phyloP scores from a whole-genome alignment of 306 rosid genomes.

The Fagus crenata region DNA sequence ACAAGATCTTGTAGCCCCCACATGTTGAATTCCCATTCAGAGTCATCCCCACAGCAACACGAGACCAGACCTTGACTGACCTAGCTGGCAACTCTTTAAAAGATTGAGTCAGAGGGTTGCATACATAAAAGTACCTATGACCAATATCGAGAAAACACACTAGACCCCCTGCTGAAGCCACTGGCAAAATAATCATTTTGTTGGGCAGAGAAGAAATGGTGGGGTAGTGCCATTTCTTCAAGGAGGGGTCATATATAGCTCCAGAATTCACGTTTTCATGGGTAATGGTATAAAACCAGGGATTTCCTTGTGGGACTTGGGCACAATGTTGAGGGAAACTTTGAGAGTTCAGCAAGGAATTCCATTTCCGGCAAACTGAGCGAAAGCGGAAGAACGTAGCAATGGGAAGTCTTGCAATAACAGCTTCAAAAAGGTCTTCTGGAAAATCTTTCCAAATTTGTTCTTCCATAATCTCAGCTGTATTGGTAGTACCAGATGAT shows the following conservation, averaged over 20 bases:
- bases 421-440: slow-evolving; percentile 78
- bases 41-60: slow-evolving; percentile 80
- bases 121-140: slow-evolving; percentile 70
- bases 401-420: slow-evolving; percentile 83
- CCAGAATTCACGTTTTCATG: slow-evolving; percentile 72
- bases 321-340: slow-evolving; percentile 69
- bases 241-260: slow-evolving; percentile 85
- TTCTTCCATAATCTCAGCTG: slow-evolving; percentile 66
- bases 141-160: slow-evolving; percentile 76
- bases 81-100: slow-evolving; percentile 83
- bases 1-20: slow-evolving; percentile 75
- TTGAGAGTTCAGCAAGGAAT: slow-evolving; percentile 70
- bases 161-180: slow-evolving; percentile 94
- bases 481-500: slow-evolving; percentile 41
- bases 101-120: slow-evolving; percentile 88
- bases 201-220: slow-evolving; percentile 56
- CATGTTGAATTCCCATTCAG: slow-evolving; percentile 45
- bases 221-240: slow-evolving; percentile 85
- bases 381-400: slow-evolving; percentile 77
- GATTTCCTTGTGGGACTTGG: slow-evolving; percentile 56
- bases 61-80: slow-evolving; percentile 72
- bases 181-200: slow-evolving; percentile 59
- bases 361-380: slow-evolving; percentile 76
- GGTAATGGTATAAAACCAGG: slow-evolving; percentile 83
- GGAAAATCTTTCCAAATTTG: slow-evolving; percentile 86